phyloP scores from a whole-genome alignment of 805 yeast species.

The Danielozyma ontarioensis region DNA sequence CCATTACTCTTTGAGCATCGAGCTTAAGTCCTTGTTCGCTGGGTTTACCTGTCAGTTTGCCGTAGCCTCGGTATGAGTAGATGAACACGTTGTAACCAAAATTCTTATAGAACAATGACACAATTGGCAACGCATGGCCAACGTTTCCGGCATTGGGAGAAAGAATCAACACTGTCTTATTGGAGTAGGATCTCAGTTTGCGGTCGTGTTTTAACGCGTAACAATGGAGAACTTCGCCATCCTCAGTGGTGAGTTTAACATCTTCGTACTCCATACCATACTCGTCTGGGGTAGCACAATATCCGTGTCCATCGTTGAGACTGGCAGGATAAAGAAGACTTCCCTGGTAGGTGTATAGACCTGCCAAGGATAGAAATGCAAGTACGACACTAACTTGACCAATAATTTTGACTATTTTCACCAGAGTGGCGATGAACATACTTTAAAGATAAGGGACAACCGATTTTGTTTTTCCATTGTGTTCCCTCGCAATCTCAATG shows the following conservation, averaged over 20 bases:
- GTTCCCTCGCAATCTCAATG: no score
- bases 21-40: constrained; percentile 72
- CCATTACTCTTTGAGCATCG: constrained; percentile 73
- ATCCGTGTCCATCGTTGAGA: constrained; percentile 65
- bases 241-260: constrained; percentile 56
- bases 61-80: constrained; percentile 90
- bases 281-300: constrained; percentile 73
- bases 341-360: constrained; percentile 58
- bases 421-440: constrained; percentile 7
- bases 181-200: constrained; percentile 30
- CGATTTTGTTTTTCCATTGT: no score
- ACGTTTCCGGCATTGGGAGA: constrained; percentile 97
- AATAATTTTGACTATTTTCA: constrained; percentile 18
- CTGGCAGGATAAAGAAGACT: constrained; percentile 78
- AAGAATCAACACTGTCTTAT: constrained; percentile 70
- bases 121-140: constrained; percentile 84
- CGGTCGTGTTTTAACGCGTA: constrained; percentile 53
- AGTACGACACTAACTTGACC: constrained; percentile 40
- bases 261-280: constrained; percentile 61
- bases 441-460: no score
- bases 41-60: constrained; percentile 71
- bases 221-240: constrained; percentile 64
- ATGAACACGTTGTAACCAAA: constrained; percentile 74
- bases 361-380: constrained; percentile 42
- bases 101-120: constrained; percentile 55